Evolutionary conservation across 192 early-diverging fungal genomes (phyloP).

Genomic region (Podochytrium sp.): DNA sequence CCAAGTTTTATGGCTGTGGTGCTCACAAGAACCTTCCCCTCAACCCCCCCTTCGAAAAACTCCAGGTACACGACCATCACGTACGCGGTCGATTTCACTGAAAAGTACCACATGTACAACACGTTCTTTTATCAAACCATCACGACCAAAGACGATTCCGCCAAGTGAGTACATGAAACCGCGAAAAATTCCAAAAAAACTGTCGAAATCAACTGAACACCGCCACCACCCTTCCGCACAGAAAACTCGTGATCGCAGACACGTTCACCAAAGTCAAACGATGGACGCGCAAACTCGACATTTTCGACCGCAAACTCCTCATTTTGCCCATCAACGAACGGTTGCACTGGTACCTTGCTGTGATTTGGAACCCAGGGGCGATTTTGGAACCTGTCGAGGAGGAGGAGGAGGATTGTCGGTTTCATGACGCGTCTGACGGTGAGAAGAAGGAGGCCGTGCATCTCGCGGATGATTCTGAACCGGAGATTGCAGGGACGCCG

Average conservation of each 20-base stretch:
- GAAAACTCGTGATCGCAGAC: slow-evolving; percentile 38
- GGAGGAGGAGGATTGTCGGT: neutral
- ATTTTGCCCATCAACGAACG: slow-evolving; percentile 89
- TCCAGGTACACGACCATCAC: neutral
- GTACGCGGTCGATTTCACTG: slow-evolving; percentile 15
- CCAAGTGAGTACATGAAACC: neutral
- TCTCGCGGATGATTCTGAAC: neutral
- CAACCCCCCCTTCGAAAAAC: no score
- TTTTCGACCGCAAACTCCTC: slow-evolving; percentile 77
- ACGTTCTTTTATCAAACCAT: slow-evolving; percentile 80
- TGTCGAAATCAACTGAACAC: neutral
- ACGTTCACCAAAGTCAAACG: slow-evolving; percentile 69
- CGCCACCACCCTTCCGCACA: slow-evolving; percentile 28
- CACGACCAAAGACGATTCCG: slow-evolving; percentile 41
- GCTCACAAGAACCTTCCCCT: no score
- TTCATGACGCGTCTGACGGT: no score
- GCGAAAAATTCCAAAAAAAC: neutral
- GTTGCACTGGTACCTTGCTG: slow-evolving; percentile 87
- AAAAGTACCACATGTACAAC: slow-evolving; percentile 78
- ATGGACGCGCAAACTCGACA: slow-evolving; percentile 77
- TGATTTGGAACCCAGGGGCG: slow-evolving; percentile 74
- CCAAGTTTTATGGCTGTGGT: neutral
- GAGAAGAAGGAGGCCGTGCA: neutral
- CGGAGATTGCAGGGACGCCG: neutral
- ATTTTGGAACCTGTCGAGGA: slow-evolving; percentile 29